Percentiles rank a stretch among this genome's conserved stretches.
phyloP scores from a whole-genome alignment of 257 asterid genomes.

The Catharanthus roseus region DNA sequence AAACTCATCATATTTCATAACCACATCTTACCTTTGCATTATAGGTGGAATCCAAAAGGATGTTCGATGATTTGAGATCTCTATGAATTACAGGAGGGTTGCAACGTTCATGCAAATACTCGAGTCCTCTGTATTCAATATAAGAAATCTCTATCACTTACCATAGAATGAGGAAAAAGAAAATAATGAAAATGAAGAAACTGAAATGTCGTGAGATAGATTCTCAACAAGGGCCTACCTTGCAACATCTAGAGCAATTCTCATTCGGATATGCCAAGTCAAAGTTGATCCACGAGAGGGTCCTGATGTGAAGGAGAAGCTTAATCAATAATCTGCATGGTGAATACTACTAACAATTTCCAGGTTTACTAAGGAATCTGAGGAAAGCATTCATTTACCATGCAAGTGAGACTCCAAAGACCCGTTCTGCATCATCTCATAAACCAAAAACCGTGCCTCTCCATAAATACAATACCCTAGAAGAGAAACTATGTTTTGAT shows the following conservation, averaged over 20 bases:
- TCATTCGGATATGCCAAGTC: conserved; percentile 89
- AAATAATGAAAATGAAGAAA: background rate
- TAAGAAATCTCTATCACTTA: conserved; percentile 3
- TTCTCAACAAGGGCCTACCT: conserved; percentile 37
- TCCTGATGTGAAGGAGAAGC: conserved; percentile 32
- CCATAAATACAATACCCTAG: conserved; percentile 73
- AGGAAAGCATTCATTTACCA: conserved; percentile 36
- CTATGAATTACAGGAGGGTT: conserved; percentile 85
- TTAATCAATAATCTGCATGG: no score
- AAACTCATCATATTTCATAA: background rate
- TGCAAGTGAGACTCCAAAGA: conserved; percentile 76
- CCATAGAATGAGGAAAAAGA: background rate
- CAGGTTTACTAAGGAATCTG: background rate
- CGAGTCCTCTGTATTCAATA: conserved; percentile 64
- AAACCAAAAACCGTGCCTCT: conserved; percentile 63
- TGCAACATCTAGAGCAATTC: conserved; percentile 87
- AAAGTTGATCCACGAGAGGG: conserved; percentile 60
- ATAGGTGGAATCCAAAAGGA: conserved; percentile 74
- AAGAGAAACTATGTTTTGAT: conserved; percentile 76
- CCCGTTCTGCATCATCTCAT: conserved; percentile 87
- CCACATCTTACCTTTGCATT: conserved; percentile 69
- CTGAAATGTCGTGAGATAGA: background rate
- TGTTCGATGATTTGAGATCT: conserved; percentile 81
- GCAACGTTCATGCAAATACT: conserved; percentile 82
- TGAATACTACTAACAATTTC: no score